Base-by-base conservation (phyloP, 2,329 filamentous ascomycete species). In the Uncinocarpus reesii region DNA sequence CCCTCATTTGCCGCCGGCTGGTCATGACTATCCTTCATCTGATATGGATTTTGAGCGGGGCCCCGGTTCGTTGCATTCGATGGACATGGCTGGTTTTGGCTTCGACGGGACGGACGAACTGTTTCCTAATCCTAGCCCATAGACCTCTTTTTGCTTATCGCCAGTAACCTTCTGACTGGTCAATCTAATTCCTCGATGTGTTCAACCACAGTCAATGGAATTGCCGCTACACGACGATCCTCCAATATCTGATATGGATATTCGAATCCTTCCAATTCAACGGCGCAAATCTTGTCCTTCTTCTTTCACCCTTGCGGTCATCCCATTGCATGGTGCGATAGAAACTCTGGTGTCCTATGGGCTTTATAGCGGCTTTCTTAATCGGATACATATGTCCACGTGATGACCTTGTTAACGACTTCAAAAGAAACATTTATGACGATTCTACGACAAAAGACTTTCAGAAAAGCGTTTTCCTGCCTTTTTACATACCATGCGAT, bases 61-160 rank as follows among this genome's bases (percentile, higher is more conserved):
- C 0, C 67, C 67, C 3, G 66, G 66, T 4, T 70, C 67, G 5
- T 55, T 70, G 44, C 66, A 70, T 52, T 69, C 66, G 8, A 66
- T 69, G 52, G 67, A 70, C 47, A 70, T 70, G 66, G 66, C 66
- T 49, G 67, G 65, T 11, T 70, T 70, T 46, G 65, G 66, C 23
- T 61, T 67, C 26, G 67, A 70, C 55, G 58, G 65, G 18, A 58
- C 66, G 26, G 66, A 69, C 52, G 60, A 69, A 52, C 52, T 68
- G 23, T 57, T 57, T 47, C 57, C 54, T 35, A 64, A 60, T 34
- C 58, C 68, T 28, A 68, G 66, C 50, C 66, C 66, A 24, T 69
- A 59, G 62, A 18, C 31, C 31, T 23, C 36, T 31, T 43, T 34
- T 16, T 24, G 36, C 31, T 29, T 18, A 18, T 42, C 31, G 16